These are phyloP conservation scores for Albugo laibachii DNA, from an alignment of 352 stramenopile genomes.

Conservation along the genomic window DNA sequence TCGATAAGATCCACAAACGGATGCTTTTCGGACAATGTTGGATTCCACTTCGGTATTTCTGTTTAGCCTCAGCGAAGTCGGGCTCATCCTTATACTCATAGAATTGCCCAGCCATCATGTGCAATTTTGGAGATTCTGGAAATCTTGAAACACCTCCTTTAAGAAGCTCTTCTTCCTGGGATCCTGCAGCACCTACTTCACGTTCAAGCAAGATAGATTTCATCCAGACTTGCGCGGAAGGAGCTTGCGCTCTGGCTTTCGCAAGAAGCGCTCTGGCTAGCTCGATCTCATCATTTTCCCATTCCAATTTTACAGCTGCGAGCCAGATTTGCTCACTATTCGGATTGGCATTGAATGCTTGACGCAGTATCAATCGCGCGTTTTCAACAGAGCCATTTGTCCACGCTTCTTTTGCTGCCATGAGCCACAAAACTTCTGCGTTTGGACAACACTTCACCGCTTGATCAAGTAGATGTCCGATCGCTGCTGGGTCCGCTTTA, in stretches of 20 bases:
- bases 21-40: slow-evolving; percentile 84
- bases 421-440: slow-evolving; percentile 95
- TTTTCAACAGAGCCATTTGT: slow-evolving; percentile 82
- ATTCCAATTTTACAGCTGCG: slow-evolving; percentile 97
- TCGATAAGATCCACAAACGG: slow-evolving; percentile 88
- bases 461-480: slow-evolving; percentile 79
- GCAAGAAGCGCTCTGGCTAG: slow-evolving; percentile 69
- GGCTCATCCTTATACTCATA: slow-evolving; percentile 40
- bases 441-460: slow-evolving; percentile 87
- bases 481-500: slow-evolving; percentile 54
- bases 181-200: slow-evolving; percentile 39
- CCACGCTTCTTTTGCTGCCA: slow-evolving; percentile 97
- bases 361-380: slow-evolving; percentile 85
- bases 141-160: slow-evolving; percentile 82
- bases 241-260: slow-evolving; percentile 60
- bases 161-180: slow-evolving; percentile 73
- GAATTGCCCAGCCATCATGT: slow-evolving; percentile 96
- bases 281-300: slow-evolving; percentile 94
- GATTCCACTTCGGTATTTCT: slow-evolving; percentile 85
- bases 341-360: slow-evolving; percentile 93
- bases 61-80: slow-evolving; percentile 60
- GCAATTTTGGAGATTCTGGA: slow-evolving; percentile 86
- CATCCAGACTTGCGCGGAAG: slow-evolving; percentile 90
- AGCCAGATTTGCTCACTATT: slow-evolving; percentile 92
- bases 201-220: slow-evolving; percentile 96